Conservation (phyloP, 768 basidiomycete species). For the Lactarius quietus region DNA sequence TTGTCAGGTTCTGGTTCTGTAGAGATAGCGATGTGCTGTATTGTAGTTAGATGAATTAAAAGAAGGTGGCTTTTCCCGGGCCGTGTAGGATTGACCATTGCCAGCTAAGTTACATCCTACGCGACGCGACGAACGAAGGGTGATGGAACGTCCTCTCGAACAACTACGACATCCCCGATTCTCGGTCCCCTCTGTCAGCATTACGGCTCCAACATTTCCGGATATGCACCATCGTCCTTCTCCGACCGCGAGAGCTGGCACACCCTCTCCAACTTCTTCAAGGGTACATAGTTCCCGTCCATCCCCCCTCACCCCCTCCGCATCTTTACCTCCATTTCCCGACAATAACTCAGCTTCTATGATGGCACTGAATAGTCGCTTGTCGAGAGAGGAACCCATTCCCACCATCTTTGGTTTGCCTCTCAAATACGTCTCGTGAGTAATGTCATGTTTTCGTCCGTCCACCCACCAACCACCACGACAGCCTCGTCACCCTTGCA, state of each 20-base stretch:
- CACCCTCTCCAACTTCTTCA: conserved; percentile 44
- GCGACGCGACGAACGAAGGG: not conserved
- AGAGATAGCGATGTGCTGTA: not conserved
- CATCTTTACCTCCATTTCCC: conserved; percentile 20
- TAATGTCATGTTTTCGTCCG: conserved; percentile 22
- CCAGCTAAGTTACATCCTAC: no score
- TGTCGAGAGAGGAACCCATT: conserved; percentile 25
- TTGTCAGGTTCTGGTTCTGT: not conserved
- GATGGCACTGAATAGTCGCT: conserved; percentile 2
- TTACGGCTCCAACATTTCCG: conserved; percentile 32
- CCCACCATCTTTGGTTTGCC: conserved; percentile 69
- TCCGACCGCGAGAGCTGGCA: conserved; percentile 45
- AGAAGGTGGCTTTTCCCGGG: not conserved
- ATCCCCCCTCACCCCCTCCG: conserved; percentile 30
- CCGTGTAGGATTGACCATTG: not conserved
- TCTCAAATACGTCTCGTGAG: conserved; percentile 79
- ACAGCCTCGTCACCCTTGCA: conserved; percentile 77
- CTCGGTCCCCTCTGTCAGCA: conserved; percentile 21
- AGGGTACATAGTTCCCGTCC: conserved; percentile 35
- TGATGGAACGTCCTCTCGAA: conserved; percentile 21
- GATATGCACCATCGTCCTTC: conserved; percentile 64
- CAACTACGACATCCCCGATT: conserved; percentile 20
- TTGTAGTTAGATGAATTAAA: not conserved
- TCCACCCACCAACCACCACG: conserved; percentile 12
- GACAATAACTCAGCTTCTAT: conserved; percentile 22